Percentiles rank a stretch among this genome's conserved stretches.
phyloP scores from a whole-genome alignment of 257 asterid genomes.

The Salvia miltiorrhiza region DNA sequence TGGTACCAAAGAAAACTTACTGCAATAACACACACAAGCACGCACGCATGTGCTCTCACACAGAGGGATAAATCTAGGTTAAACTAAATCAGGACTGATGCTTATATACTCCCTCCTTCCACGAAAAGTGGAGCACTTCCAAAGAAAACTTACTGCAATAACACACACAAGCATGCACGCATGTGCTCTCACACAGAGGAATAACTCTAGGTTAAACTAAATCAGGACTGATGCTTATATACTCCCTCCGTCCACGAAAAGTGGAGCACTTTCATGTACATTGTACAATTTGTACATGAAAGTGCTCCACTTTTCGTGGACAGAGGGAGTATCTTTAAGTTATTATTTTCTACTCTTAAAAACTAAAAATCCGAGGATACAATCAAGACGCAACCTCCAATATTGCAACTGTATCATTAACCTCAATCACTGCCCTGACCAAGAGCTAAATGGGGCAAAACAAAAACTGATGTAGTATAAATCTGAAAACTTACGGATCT shows the following conservation, averaged over 20 bases:
- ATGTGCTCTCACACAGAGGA: constrained; percentile 2
- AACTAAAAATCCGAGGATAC: neutral
- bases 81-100: neutral
- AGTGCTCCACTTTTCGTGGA: too few relatives aligned
- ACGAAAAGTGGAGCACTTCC: too few relatives aligned
- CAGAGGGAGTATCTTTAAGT: neutral
- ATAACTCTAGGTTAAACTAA: neutral
- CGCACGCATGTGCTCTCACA: neutral
- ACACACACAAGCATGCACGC: neutral
- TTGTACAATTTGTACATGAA: too few relatives aligned
- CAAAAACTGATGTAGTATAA: constrained; percentile 3
- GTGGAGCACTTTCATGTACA: too few relatives aligned
- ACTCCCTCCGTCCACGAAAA: too few relatives aligned
- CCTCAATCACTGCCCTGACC: neutral
- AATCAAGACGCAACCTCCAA: neutral
- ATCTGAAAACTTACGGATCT: constrained; percentile 67
- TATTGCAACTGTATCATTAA: neutral
- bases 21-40: neutral
- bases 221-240: constrained; percentile 1
- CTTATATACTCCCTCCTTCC: too few relatives aligned
- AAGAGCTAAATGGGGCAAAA: constrained; percentile 12
- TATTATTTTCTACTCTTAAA: neutral
- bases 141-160: neutral
- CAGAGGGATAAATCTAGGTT: constrained; percentile 6
- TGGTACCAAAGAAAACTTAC: neutral